phyloP scores from a whole-genome alignment of 139 green algal genomes.

The Mychonastes homosphaera region DNA sequence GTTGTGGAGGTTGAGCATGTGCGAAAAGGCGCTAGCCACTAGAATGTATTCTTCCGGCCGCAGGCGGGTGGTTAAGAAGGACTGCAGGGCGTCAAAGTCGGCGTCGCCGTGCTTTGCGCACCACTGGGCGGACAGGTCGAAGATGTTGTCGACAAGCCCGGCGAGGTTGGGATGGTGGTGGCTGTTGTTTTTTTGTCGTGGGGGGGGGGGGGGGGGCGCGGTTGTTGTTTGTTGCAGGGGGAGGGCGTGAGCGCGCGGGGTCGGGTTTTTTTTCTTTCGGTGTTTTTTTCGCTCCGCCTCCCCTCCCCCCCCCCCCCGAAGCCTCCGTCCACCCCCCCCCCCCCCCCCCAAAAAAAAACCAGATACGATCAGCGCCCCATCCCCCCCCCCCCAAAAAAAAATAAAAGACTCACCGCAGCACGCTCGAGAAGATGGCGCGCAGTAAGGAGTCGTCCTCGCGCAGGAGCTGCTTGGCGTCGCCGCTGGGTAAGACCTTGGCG shows the following conservation, averaged over 20 bases:
- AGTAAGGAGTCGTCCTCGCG: conserved; percentile 55
- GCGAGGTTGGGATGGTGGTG: conserved; percentile 71
- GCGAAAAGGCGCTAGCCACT: conserved; percentile 70
- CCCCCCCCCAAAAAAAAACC: no score
- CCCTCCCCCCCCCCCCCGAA: no score
- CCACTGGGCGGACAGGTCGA: conserved; percentile 64
- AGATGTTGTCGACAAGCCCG: conserved; percentile 70
- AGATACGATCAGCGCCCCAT: no score
- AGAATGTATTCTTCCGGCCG: conserved; percentile 74
- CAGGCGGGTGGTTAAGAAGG: conserved; percentile 59
- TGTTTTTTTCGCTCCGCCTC: no score
- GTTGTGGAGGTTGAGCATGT: conserved; percentile 92
- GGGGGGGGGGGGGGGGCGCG: no score
- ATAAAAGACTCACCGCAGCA: conserved; percentile 37
- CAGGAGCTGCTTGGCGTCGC: conserved; percentile 23
- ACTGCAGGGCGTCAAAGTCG: conserved; percentile 77
- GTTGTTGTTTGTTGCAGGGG: no score
- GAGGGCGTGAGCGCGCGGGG: no score
- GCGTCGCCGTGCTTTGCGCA: conserved; percentile 39
- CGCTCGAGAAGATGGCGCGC: conserved; percentile 54
- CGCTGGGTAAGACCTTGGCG: no score
- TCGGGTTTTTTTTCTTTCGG: no score
- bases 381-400: no score
- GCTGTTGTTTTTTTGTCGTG: no score
- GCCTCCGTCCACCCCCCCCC: no score